Evolutionary conservation across 208 protist species (phyloP), one percentile per base, ranked within the genome.

Genomic region (Acanthamoeba royreba): DNA sequence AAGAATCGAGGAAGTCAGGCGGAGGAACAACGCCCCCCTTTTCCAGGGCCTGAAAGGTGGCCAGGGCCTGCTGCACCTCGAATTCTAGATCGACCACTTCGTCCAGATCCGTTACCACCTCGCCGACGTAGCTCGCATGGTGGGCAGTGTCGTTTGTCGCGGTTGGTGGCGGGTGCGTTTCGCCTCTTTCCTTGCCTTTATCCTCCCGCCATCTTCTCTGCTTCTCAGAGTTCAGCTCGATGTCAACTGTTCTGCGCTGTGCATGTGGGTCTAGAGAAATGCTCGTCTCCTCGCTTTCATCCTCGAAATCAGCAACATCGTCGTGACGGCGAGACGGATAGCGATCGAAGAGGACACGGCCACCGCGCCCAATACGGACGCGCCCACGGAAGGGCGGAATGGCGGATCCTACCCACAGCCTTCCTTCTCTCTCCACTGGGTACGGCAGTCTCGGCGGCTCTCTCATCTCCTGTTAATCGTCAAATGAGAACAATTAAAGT

Each of bases 321-420:
- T 25, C n/a, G n/a, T n/a, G 72, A 13, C 49, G 49, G 28, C 35
- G 38, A 1, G 42, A 46, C 25, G 72, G 40, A 11, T 52, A 31
- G 72, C 72, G 72, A 47, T 83, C 72, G 72, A 83, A 83, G 28
- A 83, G 72, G 17, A 83, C 72, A n/a, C 72, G 72, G 19, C 72
- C 72, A 43, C 72, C 72, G 17, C 72, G 72, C 3, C 72, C 72
- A n/a, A 83, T 83, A 25, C 72, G 72, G 25, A 83, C 72, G 4
- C 72, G 72, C 19, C 72, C 72, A 11, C 72, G 72, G 40, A 83
- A 83, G 42, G 72, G 72, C 40, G 72, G 72, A 9, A 83, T 33
- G 40, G 72, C 35, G 40, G 28, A 1, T 19, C 72, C 72, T 43
- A 83, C 72, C 9, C 45, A 83, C 28, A 83, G 8, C 40, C 72